Base-by-base conservation (phyloP, 331 rosid genomes). In the Pyracantha coccinea region DNA sequence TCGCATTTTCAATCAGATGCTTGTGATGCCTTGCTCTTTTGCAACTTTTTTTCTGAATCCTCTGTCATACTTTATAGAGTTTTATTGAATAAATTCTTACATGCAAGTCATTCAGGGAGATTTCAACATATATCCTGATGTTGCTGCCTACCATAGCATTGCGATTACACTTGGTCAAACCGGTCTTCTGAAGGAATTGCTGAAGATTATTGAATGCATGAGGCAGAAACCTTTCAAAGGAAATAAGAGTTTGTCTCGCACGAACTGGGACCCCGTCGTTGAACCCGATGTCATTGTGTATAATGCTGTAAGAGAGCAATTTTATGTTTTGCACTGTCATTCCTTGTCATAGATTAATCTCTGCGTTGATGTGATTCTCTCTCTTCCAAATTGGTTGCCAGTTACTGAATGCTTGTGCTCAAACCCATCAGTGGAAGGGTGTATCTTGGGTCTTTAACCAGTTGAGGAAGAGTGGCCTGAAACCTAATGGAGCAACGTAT, bases 161-260 rank as follows among this genome's bases (percentile, higher is more conserved):
- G 93, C 93, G 41, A 96, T 94, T 71, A 88, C 99, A 25, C 96
- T 94, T 75, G 99, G 97, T 75, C 99, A 91, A 87, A 86, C 89
- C 38, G 99, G 97, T 83, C 90, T 66, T 69, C 76, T 92, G 85
- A 88, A 83, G 81, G 95, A 91, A 74, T 82, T 94, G 89, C 83
- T 94, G 74, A 86, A 83, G 58, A 74, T 88, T 62, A 74, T 94
- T 31, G 99, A 94, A 71, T 81, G 84, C 84, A 88, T 94, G 96
- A 88, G 86, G 79, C 91, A 83, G 89, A 87, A 86, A 78, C 99
- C 95, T 70, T 73, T 82, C 72, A 80, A 70, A 75, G 76, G 64
- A 32, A 66, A 66, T 21, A 87, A 59, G 80, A 79, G 78, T 72
- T 75, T 76, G 77, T 73, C 68, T 71, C 74, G 29, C 76, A 87